Evolutionary conservation across 805 yeast species (phyloP).

Genomic region (Peterozyma toletana): DNA sequence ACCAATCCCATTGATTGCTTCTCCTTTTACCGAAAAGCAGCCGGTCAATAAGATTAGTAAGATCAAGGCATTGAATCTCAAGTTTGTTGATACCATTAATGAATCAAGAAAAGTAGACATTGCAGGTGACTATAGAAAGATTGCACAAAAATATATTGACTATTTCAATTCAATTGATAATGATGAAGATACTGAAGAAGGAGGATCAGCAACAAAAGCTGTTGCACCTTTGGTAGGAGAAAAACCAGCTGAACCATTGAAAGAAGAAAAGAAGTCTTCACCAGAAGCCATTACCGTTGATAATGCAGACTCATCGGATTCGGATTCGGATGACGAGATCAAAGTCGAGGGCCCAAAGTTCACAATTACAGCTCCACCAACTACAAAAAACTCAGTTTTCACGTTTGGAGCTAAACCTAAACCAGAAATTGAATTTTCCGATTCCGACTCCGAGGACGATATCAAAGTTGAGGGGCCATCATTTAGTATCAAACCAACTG

Average conservation of each 20-base stretch:
- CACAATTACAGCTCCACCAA: constrained; percentile 37
- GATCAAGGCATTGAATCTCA: constrained; percentile 59
- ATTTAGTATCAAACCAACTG: constrained; percentile 37
- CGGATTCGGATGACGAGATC: constrained; percentile 41
- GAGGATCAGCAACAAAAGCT: neutral
- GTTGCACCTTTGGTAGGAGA: constrained; percentile 3
- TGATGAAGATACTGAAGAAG: constrained; percentile 11
- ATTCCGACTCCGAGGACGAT: constrained; percentile 52
- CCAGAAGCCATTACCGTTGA: constrained; percentile 11
- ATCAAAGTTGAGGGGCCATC: constrained; percentile 68
- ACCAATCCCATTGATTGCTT: constrained; percentile 7
- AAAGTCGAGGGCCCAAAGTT: constrained; percentile 71
- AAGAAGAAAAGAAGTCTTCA: neutral
- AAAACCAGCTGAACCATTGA: constrained; percentile 8
- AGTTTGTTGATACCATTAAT: constrained; percentile 43
- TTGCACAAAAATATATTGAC: constrained; percentile 50
- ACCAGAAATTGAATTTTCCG: constrained; percentile 24
- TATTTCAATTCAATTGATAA: constrained; percentile 36
- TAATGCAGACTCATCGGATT: constrained; percentile 12
- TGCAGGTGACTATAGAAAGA: constrained; percentile 46
- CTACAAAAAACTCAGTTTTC: constrained; percentile 43
- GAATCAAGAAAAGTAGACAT: constrained; percentile 34
- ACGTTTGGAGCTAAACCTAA: constrained; percentile 31
- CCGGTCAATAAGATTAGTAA: constrained; percentile 34
- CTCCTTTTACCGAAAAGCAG: neutral